Base-by-base conservation (phyloP, 495 filamentous ascomycete species). In the Penicillium arizonense region DNA sequence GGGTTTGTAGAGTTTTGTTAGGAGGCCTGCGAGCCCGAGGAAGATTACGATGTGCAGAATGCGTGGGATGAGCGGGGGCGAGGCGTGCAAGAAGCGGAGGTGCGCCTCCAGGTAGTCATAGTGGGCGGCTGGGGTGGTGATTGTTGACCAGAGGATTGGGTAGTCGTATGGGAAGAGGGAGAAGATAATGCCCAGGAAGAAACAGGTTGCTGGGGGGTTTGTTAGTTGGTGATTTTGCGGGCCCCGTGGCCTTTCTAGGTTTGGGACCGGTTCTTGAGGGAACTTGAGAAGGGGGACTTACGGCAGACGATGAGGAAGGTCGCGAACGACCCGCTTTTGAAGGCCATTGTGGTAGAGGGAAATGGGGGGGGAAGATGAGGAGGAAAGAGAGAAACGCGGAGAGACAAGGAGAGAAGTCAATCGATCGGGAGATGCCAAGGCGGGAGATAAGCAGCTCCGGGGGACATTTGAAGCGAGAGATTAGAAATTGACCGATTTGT, bases 111-210 rank as follows among this genome's bases (percentile, higher is more conserved):
- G 79, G 64, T 87, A 82, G 69, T 86, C 80, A 67, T 84, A 88
- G 80, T 87, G 89, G n/a, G 78, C 67, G 13, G 74, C 57, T 9
- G 82, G 76, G 33, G 87, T 82, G 0, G 80, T 77, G 41, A 77
- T 75, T 5, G 83, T 81, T 30, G 88, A 87, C 94, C 94, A 98
- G 33, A 98, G 89, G 52, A 97, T 87, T 44, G 92, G 90, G 78
- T 92, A 96, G 82, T 98, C 94, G 80, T 97, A 97, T 52, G 95
- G 90, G 75, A 97, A 95, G 59, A 86, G 82, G 68, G 91, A 90
- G 86, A 97, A 98, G 73, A 98, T 87, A 67, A 97, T 94, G 60
- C 94, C 94, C 51, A 98, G 87, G 84, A 96, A 94, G 83, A 98
- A 98, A 66, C 86, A 92, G 28, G 87, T 90, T 54, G 91, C 89